Conservation (phyloP, 2,329 filamentous ascomycete species). For the Calonectria hawksworthii region DNA sequence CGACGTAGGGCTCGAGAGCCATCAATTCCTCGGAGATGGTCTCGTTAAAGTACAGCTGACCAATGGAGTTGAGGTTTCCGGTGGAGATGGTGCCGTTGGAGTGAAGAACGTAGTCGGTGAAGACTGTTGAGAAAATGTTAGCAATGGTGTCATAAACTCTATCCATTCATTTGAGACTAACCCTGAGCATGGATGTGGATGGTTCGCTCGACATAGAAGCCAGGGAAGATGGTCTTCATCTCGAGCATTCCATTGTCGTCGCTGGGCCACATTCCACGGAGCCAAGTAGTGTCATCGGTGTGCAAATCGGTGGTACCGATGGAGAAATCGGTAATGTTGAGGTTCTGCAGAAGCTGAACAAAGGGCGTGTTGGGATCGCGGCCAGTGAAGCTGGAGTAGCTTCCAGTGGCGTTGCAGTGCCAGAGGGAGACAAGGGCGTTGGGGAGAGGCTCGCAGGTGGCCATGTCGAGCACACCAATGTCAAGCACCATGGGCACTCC, state of each 20-base stretch:
- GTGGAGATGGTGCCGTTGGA: constrained; percentile 20
- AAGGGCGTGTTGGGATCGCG: not conserved
- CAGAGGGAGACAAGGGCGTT: not conserved
- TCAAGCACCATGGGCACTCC: not conserved
- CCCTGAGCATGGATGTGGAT: constrained; percentile 22
- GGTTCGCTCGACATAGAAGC: constrained; percentile 16
- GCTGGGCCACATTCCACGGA: constrained; percentile 23
- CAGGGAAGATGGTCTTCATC: constrained; percentile 21
- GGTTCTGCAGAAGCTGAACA: not conserved
- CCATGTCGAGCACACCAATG: not conserved
- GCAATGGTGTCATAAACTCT: rapidly evolving
- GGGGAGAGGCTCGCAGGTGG: not conserved
- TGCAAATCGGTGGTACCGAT: not conserved
- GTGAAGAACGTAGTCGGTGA: constrained; percentile 17
- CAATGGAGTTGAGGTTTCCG: constrained; percentile 19
- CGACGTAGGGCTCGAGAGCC: constrained; percentile 12
- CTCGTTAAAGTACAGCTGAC: constrained; percentile 22
- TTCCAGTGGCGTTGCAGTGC: constrained; percentile 2
- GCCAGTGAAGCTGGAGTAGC: not conserved
- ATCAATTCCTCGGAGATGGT: not conserved
- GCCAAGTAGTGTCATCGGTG: constrained; percentile 20
- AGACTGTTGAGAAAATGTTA: not conserved
- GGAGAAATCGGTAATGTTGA: not conserved
- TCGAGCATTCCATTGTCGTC: constrained; percentile 17
- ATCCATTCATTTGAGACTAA: not conserved